These are phyloP conservation scores for Hypoxylon intermedium DNA, from an alignment of 495 filamentous ascomycete genomes.

Conservation along the genomic window DNA sequence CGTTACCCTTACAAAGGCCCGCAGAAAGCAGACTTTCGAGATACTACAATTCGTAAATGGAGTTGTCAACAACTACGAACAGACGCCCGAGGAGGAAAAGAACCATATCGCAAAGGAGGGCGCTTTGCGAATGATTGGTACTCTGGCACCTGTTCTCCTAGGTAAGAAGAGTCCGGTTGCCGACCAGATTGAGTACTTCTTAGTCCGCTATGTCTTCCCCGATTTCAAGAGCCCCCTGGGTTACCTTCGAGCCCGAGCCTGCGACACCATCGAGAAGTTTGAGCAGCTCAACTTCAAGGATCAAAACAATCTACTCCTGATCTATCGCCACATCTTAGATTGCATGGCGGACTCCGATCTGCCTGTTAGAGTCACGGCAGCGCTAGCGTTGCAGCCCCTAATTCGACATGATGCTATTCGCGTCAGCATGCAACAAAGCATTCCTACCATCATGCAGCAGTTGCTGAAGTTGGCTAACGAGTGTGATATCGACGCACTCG, in stretches of 20 bases:
- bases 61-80: conserved; percentile 86
- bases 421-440: conserved; percentile 93
- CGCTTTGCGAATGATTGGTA: conserved; percentile 96
- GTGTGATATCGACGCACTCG: conserved; percentile 89
- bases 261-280: conserved; percentile 97
- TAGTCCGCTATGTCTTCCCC: conserved; percentile 96
- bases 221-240: conserved; percentile 94
- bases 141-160: conserved; percentile 88
- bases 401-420: conserved; percentile 95
- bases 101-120: conserved; percentile 95
- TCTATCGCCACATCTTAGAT: conserved; percentile 95
- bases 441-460: conserved; percentile 99
- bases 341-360: conserved; percentile 92
- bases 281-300: conserved; percentile 96
- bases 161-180: conserved; percentile 98
- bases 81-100: conserved; percentile 83
- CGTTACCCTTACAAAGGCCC: conserved; percentile 89
- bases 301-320: conserved; percentile 87
- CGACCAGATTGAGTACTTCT: conserved; percentile 98
- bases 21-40: conserved; percentile 93
- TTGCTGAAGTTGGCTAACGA: conserved; percentile 95
- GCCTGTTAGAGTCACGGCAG: conserved; percentile 92
- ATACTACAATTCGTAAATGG: conserved; percentile 92
- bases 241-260: conserved; percentile 92
- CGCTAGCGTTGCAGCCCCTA: conserved; percentile 90